Evolutionary conservation across 225 moss, liverwort and hornwort species (phyloP).

Genomic region (Bryoerythrophyllum caledonicum): DNA sequence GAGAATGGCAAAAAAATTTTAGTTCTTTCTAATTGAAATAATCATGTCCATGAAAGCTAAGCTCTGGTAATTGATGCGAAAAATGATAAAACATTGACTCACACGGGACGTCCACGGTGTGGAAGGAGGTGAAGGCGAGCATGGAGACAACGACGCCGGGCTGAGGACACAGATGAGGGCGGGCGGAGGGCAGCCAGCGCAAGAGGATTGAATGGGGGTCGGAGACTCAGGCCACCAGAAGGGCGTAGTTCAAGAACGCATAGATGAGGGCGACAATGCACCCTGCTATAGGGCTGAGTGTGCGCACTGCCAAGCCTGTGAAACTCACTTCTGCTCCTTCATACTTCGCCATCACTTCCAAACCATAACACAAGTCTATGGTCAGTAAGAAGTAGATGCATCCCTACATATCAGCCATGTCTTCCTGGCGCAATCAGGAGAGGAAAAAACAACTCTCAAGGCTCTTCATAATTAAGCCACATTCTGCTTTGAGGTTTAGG

Average conservation of each 20-base stretch:
- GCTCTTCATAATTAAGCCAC: no score
- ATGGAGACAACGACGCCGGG: conserved; percentile 58
- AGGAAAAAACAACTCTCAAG: background rate
- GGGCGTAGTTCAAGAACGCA: conserved; percentile 78
- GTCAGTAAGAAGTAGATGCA: no score
- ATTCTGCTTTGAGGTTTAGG: background rate
- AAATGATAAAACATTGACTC: no score
- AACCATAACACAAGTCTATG: no score
- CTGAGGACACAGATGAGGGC: conserved; percentile 49
- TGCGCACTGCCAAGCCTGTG: conserved; percentile 67
- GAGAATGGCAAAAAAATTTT: no score
- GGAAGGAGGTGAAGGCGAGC: conserved; percentile 70
- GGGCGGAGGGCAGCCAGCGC: conserved; percentile 47
- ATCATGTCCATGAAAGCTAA: no score
- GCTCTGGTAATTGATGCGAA: no score
- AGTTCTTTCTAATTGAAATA: no score
- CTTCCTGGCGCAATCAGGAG: no score
- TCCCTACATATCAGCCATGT: background rate
- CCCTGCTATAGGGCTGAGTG: conserved; percentile 58
- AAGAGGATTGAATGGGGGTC: conserved; percentile 69
- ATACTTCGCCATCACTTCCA: conserved; percentile 50
- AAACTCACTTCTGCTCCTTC: conserved; percentile 81
- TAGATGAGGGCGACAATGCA: conserved; percentile 72
- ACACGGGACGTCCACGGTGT: conserved; percentile 52
- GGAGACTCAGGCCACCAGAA: conserved; percentile 81